These are phyloP conservation scores for Scheffersomyces segobiensis DNA, from an alignment of 1,139 yeast genomes.

Conservation along the genomic window DNA sequence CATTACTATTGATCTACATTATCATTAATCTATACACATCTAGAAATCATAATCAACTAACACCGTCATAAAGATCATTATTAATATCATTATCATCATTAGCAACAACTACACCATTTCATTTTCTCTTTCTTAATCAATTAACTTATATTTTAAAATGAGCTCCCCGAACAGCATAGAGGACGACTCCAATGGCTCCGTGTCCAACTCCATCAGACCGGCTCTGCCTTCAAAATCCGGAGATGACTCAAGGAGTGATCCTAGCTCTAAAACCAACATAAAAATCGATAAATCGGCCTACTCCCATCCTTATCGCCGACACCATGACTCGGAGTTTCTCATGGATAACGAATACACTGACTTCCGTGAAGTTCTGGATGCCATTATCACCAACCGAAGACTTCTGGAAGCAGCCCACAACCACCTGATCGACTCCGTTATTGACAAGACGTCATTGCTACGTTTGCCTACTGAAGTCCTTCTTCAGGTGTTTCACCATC, in stretches of 20 bases:
- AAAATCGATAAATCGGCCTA: constrained; percentile 8
- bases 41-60: not conserved
- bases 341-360: constrained; percentile 41
- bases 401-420: constrained; percentile 18
- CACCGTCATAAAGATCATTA: not conserved
- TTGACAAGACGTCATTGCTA: constrained; percentile 45
- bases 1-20: not conserved
- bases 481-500: constrained; percentile 65
- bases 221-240: not conserved
- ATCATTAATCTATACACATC: not conserved
- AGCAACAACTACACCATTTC: not conserved
- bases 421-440: constrained; percentile 27
- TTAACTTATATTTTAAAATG: constrained; percentile 14
- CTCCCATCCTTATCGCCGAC: constrained; percentile 11
- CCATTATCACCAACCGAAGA: constrained; percentile 34
- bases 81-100: not conserved
- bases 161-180: constrained; percentile 34
- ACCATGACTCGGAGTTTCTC: constrained; percentile 19
- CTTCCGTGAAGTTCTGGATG: constrained; percentile 36
- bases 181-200: constrained; percentile 16
- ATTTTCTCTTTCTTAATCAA: not conserved
- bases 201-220: constrained; percentile 4
- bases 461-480: constrained; percentile 81
- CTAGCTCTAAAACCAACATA: not conserved
- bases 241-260: not conserved